Evolutionary conservation across 148 eudicot genomes (phyloP), one percentile per base, ranked within the genome.

Genomic region (Vaccinium myrtillus): DNA sequence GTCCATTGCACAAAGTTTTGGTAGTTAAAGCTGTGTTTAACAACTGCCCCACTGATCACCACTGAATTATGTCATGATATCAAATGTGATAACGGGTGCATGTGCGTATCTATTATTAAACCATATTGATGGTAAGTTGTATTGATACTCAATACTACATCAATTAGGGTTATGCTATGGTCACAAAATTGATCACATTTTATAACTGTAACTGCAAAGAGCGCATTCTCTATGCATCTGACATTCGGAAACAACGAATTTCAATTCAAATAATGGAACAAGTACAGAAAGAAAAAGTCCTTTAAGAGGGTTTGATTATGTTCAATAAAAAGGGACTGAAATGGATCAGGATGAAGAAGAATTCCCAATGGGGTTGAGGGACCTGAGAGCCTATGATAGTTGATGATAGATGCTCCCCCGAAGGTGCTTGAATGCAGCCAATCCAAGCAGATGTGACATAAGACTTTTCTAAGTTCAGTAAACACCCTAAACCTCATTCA

Each of bases 381-480:
- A 79, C 49, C 46, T 4, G 43, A 71, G 19, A 14, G 46, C n/a
- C 75, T 71, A 15, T 14, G 48, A 43, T 43, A 63, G 25, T 19
- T 1, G 7, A n/a, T 21, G 25, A 63, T 19, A 71, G 18, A 71
- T 30, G 32, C 8, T 70, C 48, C 13, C 76, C 49, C 16, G 11
- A 13, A 36, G 48, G 48, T 71, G 76, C 76, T 71, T 71, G 46
- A 71, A 21, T 71, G 75, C 49, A 32, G 76, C 75, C 75, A 70
- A 70, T 15, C 48, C 76, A 73, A 73, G 11, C 19, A 30, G 49
- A 14, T 36, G 10, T 15, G 48, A 27, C 39, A 71, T 15, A 6
- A 32, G 48, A 9, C 43, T 71, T 27, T 69, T 71, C 14, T 14
- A 32, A 32, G 76, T 30, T 30, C 49, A 73, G 36, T 32, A 21